Evolutionary conservation across 768 basidiomycete genomes (phyloP).

Genomic region (Daedaleopsis nitida): DNA sequence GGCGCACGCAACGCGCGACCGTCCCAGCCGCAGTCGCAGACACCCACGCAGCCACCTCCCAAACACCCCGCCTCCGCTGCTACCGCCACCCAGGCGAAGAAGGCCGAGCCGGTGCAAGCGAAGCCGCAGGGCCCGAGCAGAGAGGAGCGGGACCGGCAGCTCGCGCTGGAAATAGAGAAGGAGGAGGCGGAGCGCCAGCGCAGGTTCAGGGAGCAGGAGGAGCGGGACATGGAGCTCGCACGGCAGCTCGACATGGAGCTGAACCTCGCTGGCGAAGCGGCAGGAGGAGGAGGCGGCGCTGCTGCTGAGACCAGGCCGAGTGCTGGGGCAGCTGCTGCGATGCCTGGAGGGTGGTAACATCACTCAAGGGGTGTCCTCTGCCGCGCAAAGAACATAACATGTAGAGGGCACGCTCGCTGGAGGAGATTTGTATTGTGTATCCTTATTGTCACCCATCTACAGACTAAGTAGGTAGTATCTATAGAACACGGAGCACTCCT

Average conservation of each 20-base stretch:
- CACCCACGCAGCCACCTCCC: slow-evolving; percentile 1
- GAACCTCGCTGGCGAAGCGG: slow-evolving; percentile 38
- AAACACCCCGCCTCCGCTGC: neutral
- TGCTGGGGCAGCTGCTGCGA: neutral
- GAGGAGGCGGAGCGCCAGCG: slow-evolving; percentile 49
- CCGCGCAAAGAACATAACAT: too few species aligned
- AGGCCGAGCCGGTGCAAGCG: neutral
- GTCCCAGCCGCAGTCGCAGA: neutral
- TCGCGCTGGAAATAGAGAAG: slow-evolving; percentile 22
- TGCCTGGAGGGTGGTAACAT: slow-evolving; percentile 6
- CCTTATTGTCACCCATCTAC: slow-evolving; percentile 2
- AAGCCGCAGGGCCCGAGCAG: slow-evolving; percentile 3
- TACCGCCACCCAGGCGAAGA: neutral
- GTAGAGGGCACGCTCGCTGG: neutral
- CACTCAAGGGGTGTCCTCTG: too few species aligned
- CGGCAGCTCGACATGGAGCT: slow-evolving; percentile 55
- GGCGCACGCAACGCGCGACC: slow-evolving; percentile 24
- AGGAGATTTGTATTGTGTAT: neutral
- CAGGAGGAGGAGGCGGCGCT: neutral
- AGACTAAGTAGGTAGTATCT: neutral
- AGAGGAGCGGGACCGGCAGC: slow-evolving; percentile 23
- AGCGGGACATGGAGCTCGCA: slow-evolving; percentile 47
- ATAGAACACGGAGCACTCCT: neutral
- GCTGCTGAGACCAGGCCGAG: neutral
- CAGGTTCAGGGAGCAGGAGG: slow-evolving; percentile 39